Evolutionary conservation across 176 grass and related monocot genomes (phyloP), one percentile per base, ranked within the genome.

Genomic region (Paspalum vaginatum): DNA sequence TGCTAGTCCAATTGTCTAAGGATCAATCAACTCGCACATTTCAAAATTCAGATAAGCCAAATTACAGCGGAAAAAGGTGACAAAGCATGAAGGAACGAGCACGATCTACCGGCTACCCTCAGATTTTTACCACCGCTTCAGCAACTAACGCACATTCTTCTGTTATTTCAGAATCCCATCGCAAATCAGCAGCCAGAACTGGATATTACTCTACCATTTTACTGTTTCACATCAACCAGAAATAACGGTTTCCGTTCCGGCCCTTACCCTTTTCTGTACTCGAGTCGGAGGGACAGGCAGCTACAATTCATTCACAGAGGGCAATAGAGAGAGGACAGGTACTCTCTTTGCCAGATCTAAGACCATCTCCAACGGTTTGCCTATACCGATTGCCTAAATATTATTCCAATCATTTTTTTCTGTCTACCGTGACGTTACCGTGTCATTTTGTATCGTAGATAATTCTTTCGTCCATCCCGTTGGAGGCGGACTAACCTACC

Each of bases 311-410:
- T 38, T 67, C 42, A 48, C 21, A 52, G 27, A 67, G 39, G n/a
- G 64, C 56, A 8, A 61, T 16, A 57, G 16, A 83, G 21, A 57
- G 16, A 83, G 21, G 21, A 70, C 17, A 51, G 32, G n/a, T 11
- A 6, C 15, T 79, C 63, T 74, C 43, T 61, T 83, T 79, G 58
- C 65, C 38, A 17, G 42, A 84, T 84, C 43, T 66, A 60, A 16
- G 15, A n/a, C n/a, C n/a, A n/a, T n/a, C n/a, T n/a, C n/a, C n/a
- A n/a, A n/a, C n/a, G n/a, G n/a, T n/a, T n/a, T n/a, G n/a, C n/a
- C n/a, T n/a, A n/a, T n/a, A n/a, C n/a, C n/a, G n/a, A n/a, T n/a
- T n/a, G n/a, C n/a, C n/a, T n/a, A n/a, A n/a, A n/a, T n/a, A n/a
- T n/a, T n/a, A n/a, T n/a, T n/a, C n/a, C n/a, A n/a, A n/a, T n/a